Evolutionary conservation across 345 rosid genomes (phyloP), one percentile per base, ranked within the genome.

Genomic region (Bruguiera parviflora): DNA sequence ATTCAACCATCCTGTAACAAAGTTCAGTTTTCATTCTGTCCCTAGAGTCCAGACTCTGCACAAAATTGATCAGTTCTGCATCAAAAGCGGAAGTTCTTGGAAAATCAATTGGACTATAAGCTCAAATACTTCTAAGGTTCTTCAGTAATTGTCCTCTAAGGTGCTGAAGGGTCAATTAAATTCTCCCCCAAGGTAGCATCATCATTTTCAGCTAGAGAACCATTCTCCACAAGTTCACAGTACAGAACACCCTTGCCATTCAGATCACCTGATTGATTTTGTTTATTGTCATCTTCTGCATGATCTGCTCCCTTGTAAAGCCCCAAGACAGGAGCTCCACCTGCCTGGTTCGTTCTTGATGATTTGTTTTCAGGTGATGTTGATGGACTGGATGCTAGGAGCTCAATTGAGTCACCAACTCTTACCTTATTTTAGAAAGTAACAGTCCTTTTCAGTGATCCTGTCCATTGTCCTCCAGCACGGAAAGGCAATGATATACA

Each of bases 221-320:
- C 75, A 60, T 78, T 80, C 16, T 79, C 76, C 47, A 13, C 52
- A 43, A 80, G 64, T 63, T 83, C 87, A 60, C 79, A 72, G 15
- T 80, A 78, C 58, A 82, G 18, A 29, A 76, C 80, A 25, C 84
- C 81, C 70, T 58, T 78, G 8, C 74, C 73, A 20, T 72, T 69
- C 25, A 77, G 53, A 69, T 77, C 87, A 49, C 62, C 78, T 6
- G 84, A 66, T 73, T 53, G 66, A 55, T 62, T 68, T 63, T 59
- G 53, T 53, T 76, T 70, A 67, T 62, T 43, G 0, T 70, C 73
- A 8, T 19, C 66, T 61, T 55, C 64, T 74, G 70, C 71, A 80
- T 16, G 55, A 64, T 32, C 72, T 37, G 28, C 62, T 58, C 71
- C 35, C 61, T 18, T 73, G 53, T 77, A 72, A 53, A 37, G 74